A percentile compares a stretch with the other conserved stretches of the same genome.
Conservation (phyloP, 768 basidiomycete species). For the Boletus bicolor region DNA sequence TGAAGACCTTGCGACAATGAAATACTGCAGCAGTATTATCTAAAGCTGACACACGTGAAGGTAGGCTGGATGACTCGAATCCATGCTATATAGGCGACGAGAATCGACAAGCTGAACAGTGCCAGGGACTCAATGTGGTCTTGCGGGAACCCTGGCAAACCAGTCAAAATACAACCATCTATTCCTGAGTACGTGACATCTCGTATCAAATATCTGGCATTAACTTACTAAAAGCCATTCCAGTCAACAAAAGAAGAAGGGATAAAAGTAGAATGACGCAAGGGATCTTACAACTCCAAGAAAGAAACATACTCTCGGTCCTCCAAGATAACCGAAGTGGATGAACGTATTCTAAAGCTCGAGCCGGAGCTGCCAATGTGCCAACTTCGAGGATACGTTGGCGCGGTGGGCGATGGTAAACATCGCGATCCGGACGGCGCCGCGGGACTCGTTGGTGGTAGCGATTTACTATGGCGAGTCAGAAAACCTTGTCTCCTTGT, state of each 20-base stretch:
- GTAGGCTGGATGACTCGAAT: no score
- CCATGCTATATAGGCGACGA: no score
- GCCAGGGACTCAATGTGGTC: background rate
- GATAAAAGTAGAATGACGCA: background rate
- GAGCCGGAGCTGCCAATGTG: background rate
- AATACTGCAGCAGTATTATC: no score
- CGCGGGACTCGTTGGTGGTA: background rate
- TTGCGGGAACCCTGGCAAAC: background rate
- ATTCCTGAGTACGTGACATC: background rate
- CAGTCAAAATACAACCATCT: background rate
- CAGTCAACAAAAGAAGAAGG: background rate
- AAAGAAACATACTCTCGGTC: conserved; percentile 26
- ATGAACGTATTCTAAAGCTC: background rate
- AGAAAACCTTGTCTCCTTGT: background rate
- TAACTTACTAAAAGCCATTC: background rate
- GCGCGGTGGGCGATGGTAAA: background rate
- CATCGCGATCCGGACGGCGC: background rate
- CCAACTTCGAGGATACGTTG: background rate
- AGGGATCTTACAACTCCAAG: conserved; percentile 18
- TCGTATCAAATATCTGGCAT: background rate
- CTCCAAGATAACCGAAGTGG: conserved; percentile 9
- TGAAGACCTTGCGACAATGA: no score
- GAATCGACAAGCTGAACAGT: background rate
- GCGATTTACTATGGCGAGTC: background rate
- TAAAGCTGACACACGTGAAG: no score